Evolutionary conservation across 2,329 filamentous ascomycete species (phyloP).

Genomic region (Cladophialophora carrionii): DNA sequence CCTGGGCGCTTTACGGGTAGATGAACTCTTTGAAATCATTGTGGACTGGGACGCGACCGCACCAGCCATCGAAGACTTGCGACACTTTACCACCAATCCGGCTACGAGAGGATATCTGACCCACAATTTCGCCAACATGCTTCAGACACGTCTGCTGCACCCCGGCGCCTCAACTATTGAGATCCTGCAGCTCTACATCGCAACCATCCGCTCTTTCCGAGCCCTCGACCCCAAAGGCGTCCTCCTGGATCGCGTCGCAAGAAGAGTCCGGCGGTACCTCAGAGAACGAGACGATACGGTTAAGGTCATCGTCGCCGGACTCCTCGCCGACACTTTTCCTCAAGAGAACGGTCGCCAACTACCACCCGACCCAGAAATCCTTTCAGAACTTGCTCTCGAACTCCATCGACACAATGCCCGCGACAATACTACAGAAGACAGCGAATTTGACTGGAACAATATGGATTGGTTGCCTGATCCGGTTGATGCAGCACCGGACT

Average conservation of each 20-base stretch:
- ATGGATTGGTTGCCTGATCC: constrained; percentile 93
- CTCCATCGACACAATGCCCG: constrained; percentile 38
- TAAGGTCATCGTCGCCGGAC: constrained; percentile 65
- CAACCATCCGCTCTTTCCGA: constrained; percentile 66
- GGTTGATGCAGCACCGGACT: constrained; percentile 88
- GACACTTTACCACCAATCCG: constrained; percentile 58
- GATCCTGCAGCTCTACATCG: constrained; percentile 70
- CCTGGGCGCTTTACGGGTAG: constrained; percentile 59
- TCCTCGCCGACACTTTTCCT: constrained; percentile 58
- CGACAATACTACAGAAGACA: constrained; percentile 53
- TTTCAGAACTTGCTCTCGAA: constrained; percentile 49
- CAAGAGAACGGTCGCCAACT: constrained; percentile 43
- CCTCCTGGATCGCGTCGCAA: constrained; percentile 67
- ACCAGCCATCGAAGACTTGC: constrained; percentile 64
- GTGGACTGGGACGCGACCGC: constrained; percentile 63
- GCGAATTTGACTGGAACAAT: constrained; percentile 85
- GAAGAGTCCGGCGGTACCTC: constrained; percentile 65
- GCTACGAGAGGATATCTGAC: constrained; percentile 60
- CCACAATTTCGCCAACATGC: constrained; percentile 56
- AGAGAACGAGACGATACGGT: constrained; percentile 68
- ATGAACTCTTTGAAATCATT: constrained; percentile 64
- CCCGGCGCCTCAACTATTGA: constrained; percentile 67
- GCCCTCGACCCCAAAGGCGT: constrained; percentile 67
- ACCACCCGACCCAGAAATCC: constrained; percentile 43
- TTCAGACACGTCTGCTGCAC: constrained; percentile 61